Evolutionary conservation across 2,329 filamentous ascomycete genomes (phyloP), one percentile per base, ranked within the genome.

Genomic region (Aspergillus udagawae): DNA sequence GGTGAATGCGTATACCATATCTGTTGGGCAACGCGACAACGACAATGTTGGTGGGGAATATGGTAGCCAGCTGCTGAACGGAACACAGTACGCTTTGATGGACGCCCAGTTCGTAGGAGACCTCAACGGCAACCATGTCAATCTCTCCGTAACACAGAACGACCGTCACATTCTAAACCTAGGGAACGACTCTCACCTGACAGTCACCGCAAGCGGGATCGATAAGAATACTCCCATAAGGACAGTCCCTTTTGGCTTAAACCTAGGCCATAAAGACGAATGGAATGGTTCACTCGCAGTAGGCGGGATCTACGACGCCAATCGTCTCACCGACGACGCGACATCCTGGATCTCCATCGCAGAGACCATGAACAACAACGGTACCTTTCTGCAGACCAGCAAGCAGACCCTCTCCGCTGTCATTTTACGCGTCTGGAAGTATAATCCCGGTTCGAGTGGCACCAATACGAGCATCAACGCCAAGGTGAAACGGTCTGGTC

Each of bases 251-350:
- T 42, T 56, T 0, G 54, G 54, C 42, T 25, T 56, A 12, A 56
- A 56, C 49, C 49, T 56, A 10, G 54, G 54, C 29, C 25, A 52
- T 20, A 23, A 7, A 35, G 14, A 21, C 29, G 23, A 52, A 20
- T 56, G 54, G 54, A 38, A 51, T n/a, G 54, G 54, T 17, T 51
- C 54, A 12, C 21, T 56, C 10, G 29, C 51, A 3, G 12, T 56
- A 3, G 54, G 54, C 12, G 54, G 54, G 3, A 23, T 52, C 41
- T 56, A 56, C 49, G 54, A 56, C 54, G 28, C 54, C 20, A 56
- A 52, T 27, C 49, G 54, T 14, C 51, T 56, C 49, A 48, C 29
- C 42, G 42, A 56, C 42, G 54, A 56, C 48, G 21, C 54, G 4
- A 49, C 51, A 28, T 47, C 21, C 5, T 56, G 54, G 54, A 49